Evolutionary conservation across 2,329 filamentous ascomycete genomes (phyloP).

Genomic region (Chaetomiaceae sp.): DNA sequence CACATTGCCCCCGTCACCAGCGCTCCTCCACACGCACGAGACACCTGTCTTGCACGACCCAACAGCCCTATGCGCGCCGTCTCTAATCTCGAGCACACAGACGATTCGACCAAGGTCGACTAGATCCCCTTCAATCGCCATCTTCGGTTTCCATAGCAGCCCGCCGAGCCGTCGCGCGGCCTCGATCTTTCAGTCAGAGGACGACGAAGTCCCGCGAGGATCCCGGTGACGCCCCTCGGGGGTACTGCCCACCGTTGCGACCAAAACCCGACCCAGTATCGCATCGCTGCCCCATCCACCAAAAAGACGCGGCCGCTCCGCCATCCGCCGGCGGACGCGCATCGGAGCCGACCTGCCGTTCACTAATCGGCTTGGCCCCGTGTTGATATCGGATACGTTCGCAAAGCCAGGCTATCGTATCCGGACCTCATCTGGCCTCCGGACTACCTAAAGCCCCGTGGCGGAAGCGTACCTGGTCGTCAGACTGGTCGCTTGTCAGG

Average conservation of each 20-base stretch:
- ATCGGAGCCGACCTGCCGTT: conserved; percentile 19
- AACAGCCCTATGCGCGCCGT: conserved; percentile 16
- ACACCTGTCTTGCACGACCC: conserved; percentile 4
- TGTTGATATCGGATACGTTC: conserved; percentile 12
- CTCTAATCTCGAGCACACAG: conserved; percentile 23
- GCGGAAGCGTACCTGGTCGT: conserved; percentile 55
- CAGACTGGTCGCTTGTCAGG: conserved; percentile 55
- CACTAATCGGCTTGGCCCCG: conserved; percentile 14
- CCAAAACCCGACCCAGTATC: not conserved
- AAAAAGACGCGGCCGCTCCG: not conserved
- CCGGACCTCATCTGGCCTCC: conserved; percentile 17
- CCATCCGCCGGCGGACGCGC: not conserved
- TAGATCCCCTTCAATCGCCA: conserved; percentile 4
- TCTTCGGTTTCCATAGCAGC: no score
- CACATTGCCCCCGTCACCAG: conserved; percentile 8
- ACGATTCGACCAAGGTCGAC: conserved; percentile 11
- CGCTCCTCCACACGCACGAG: conserved; percentile 1
- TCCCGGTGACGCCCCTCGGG: no score
- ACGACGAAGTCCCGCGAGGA: no score
- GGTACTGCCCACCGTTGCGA: no score
- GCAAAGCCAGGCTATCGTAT: conserved; percentile 9
- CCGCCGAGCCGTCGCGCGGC: no score
- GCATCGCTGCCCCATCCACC: not conserved
- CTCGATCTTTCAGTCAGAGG: no score
- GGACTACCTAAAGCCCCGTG: conserved; percentile 31